Evolutionary conservation across 768 basidiomycete species (phyloP), one percentile per base, ranked within the genome.

Genomic region (Boletus reticuloceps): DNA sequence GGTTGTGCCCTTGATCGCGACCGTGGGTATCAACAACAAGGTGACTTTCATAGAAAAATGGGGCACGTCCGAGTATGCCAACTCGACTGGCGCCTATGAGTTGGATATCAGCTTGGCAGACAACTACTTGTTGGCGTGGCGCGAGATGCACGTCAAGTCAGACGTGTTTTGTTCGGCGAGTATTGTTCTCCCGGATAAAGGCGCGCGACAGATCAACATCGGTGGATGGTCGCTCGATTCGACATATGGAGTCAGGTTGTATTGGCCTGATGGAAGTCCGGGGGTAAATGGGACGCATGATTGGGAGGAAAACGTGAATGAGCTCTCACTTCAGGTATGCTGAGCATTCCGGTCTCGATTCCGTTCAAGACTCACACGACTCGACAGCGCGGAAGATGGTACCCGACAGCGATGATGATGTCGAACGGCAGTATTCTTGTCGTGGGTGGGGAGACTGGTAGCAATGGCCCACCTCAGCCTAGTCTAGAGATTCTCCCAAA

Each of bases 111-210:
- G 77, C 29, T 72, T 91, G 34, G 75, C 75, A 0, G 56, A 75
- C 55, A 71, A 78, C 32, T 75, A 74, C 51, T 8, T 40, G 20
- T 57, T 68, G 52, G 81, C 88, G 7, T 92, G 88, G 88, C 85
- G 89, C 39, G 78, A 77, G 56, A 89, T 91, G 86, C 84, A 90
- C 56, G 72, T 89, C 60, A 76, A 88, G 71, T 77, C 86, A 11
- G 87, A 92, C 60, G 88, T 91, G 13, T 92, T 92, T 75, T 91
- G 90, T 65, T 83, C 89, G 4, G 90, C 75, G 11, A 81, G 82
- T 42, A 73, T 92, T 42, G 80, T 88, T 34, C 80, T 91, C 32
- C 90, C 90, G 1, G 90, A 91, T 65, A 86, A 84, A 57, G 83
- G 72, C 16, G 90, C 75, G 4, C 58, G 70, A 14, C 62, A 61